phyloP scores from a whole-genome alignment of 1,284 basidiomycete genomes.

The Pseudomicrostroma phylloplanum region DNA sequence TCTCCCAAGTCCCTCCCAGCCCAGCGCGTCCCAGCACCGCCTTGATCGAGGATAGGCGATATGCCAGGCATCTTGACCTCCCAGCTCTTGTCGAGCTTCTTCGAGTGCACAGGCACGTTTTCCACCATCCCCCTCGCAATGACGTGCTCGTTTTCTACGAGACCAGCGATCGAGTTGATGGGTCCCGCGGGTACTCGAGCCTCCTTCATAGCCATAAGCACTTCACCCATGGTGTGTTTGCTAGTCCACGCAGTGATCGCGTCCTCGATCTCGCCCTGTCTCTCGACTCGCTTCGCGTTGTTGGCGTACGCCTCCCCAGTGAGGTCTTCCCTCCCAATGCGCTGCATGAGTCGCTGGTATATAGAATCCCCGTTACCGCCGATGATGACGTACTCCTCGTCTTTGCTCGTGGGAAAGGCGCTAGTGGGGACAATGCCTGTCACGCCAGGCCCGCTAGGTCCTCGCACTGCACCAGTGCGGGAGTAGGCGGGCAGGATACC shows the following conservation, averaged over 20 bases:
- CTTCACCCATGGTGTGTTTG: conserved; percentile 9
- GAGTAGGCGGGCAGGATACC: conserved; percentile 9
- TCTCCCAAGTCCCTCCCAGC: conserved; percentile 9
- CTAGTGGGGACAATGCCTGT: conserved; percentile 12
- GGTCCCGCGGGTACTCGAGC: conserved; percentile 9
- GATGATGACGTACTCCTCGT: conserved; percentile 6
- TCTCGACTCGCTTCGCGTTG: conserved; percentile 6
- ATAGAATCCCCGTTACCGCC: conserved; percentile 9
- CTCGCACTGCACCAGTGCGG: conserved; percentile 8
- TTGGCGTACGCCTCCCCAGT: not conserved
- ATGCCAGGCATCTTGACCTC: conserved; percentile 6
- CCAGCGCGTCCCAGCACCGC: conserved; percentile 5
- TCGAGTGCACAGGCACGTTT: not conserved
- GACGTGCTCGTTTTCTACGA: conserved; percentile 3
- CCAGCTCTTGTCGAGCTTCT: conserved; percentile 4
- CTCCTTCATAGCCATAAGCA: conserved; percentile 7
- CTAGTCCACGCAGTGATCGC: conserved; percentile 8
- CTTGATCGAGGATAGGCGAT: conserved; percentile 6
- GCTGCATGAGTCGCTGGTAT: conserved; percentile 8
- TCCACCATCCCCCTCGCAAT: conserved; percentile 9
- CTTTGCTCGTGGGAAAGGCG: conserved; percentile 2
- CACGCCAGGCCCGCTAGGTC: conserved; percentile 9
- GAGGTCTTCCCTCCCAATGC: conserved; percentile 8
- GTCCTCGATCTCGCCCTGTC: conserved; percentile 8
- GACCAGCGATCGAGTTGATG: not conserved